These are phyloP conservation scores for Gnomoniopsis sp. DNA, from an alignment of 2,329 filamentous ascomycete genomes.

Conservation along the genomic window DNA sequence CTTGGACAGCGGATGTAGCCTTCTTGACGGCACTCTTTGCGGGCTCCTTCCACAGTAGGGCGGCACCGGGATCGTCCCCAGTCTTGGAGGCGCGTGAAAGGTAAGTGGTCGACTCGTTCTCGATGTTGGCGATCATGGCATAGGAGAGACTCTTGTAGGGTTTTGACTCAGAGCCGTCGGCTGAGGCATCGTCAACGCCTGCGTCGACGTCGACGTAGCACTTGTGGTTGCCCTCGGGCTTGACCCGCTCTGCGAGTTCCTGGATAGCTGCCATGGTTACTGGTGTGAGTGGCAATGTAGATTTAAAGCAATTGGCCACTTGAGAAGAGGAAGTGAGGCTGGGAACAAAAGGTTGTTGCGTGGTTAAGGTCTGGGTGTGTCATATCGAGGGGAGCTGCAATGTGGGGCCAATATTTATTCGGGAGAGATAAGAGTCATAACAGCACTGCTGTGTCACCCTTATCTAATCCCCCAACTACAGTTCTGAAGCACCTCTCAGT, in stretches of 20 bases:
- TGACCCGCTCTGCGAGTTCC: constrained; percentile 49
- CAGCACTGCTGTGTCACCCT: not conserved
- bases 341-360: not conserved
- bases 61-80: constrained; percentile 61
- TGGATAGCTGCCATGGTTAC: constrained; percentile 40
- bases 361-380: not conserved
- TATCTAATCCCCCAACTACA: not conserved
- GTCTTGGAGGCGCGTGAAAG: constrained; percentile 66
- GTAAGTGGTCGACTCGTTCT: constrained; percentile 57
- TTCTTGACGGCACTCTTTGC: constrained; percentile 86
- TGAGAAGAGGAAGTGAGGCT: not conserved
- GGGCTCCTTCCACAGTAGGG: constrained; percentile 73
- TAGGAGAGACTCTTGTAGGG: constrained; percentile 80
- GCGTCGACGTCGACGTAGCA: constrained; percentile 80
- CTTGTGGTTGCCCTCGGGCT: constrained; percentile 35
- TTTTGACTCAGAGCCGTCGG: constrained; percentile 65
- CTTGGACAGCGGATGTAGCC: constrained; percentile 69
- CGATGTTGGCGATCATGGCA: constrained; percentile 70
- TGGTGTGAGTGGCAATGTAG: constrained; percentile 7
- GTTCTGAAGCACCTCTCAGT: not conserved
- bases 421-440: not conserved
- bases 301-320: constrained; percentile 21
- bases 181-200: constrained; percentile 66
- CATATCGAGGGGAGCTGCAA: not conserved
- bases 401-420: not conserved